Evolutionary conservation across 1,284 basidiomycete species (phyloP), one percentile per base, ranked within the genome.

Genomic region (Butyriboletus appendiculatus): DNA sequence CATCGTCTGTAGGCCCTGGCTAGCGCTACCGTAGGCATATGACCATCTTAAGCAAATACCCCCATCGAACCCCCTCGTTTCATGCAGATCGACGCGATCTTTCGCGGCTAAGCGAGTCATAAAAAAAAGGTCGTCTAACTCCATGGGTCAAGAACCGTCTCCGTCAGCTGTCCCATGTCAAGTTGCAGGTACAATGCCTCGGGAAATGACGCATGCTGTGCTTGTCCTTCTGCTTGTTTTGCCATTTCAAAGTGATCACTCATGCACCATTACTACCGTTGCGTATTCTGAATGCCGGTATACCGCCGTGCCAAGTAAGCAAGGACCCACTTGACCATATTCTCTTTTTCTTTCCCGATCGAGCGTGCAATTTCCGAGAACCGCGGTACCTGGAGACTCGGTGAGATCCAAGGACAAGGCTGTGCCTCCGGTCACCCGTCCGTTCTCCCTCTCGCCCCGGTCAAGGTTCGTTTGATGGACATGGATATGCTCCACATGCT

Each of bases 341-440:
- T 16, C 12, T 20, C 42, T 43, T 9, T 9, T 9, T 5, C 32
- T 16, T 34, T 16, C 48, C 48, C 9, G 11, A 51, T 51, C n/a
- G n/a, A 34, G 48, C 18, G 22, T n/a, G 5, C 32, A 9, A 53
- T 45, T 16, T 43, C 55, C 55, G 55, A 32, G 50, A 39, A 39
- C 24, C 24, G 30, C 44, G 56, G 55, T 42, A 5, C 16, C 30
- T n/a, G 22, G 7, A 24, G 26, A n/a, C 10, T 48, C 10, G 45
- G 28, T 9, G 24, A 3, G 44, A 22, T n/a, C 9, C 47, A n/a
- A n/a, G 11, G 2, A 10, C 45, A 9, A 34, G 48, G 48, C 48
- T 51, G 48, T 52, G 48, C 3, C 14, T 32, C 28, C 47, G 11
- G 11, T 30, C 15, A 20, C 5, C 20, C 26, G 26, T 18, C 16